phyloP scores from a whole-genome alignment of 1,284 basidiomycete species.

The Tylopilus orsonianus region DNA sequence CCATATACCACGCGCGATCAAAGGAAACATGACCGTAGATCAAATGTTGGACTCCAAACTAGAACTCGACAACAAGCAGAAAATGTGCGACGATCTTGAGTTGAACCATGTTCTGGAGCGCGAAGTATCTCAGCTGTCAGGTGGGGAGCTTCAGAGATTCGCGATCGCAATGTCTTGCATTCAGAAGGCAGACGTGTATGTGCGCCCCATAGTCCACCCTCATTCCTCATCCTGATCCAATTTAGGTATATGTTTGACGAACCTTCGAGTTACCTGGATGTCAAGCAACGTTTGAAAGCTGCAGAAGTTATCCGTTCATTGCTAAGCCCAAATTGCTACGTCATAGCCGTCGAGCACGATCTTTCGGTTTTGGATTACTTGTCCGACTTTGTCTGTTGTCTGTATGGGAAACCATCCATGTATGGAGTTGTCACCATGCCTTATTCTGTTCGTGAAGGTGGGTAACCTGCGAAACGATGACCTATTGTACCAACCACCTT shows the following conservation, averaged over 20 bases:
- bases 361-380: constrained; percentile 95
- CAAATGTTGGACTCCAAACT: constrained; percentile 90
- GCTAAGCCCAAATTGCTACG: constrained; percentile 80
- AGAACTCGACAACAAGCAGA: constrained; percentile 81
- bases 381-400: constrained; percentile 94
- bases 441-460: constrained; percentile 93
- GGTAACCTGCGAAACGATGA: constrained; percentile 19
- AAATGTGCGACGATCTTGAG: constrained; percentile 83
- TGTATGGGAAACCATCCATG: constrained; percentile 96
- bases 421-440: constrained; percentile 99
- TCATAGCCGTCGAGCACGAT: constrained; percentile 97
- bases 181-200: constrained; percentile 86
- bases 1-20: constrained; percentile 94
- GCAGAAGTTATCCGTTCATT: constrained; percentile 93
- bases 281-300: constrained; percentile 92
- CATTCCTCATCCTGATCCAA: constrained; percentile 4
- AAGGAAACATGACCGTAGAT: constrained; percentile 80
- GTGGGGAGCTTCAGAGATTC: constrained; percentile 95
- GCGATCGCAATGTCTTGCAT: constrained; percentile 94
- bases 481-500: background rate
- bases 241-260: constrained; percentile 95
- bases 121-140: constrained; percentile 83
- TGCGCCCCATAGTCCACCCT: constrained; percentile 22
- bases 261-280: constrained; percentile 94
- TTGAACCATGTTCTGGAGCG: constrained; percentile 82